Conservation (phyloP, 148 eudicot species). For the Arctostaphylos glauca region DNA sequence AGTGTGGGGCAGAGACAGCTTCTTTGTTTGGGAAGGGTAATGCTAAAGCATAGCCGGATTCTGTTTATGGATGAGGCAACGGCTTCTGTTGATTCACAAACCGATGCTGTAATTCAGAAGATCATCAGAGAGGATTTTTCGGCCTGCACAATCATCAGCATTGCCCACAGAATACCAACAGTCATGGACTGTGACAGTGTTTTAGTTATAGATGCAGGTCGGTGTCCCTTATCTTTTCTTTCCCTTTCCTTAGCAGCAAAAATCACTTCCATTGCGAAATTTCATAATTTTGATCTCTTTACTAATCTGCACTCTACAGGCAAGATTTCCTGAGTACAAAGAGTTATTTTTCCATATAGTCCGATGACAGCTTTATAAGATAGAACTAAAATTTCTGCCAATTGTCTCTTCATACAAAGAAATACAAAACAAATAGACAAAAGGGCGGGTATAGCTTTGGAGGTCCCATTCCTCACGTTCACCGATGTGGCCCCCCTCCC, state of each 20-base stretch:
- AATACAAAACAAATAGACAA: no score
- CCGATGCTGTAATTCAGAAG: constrained; percentile 84
- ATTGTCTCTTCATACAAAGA: no score
- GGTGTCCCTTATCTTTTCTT: not conserved
- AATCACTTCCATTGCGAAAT: not conserved
- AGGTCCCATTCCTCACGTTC: no score
- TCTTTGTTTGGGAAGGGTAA: constrained; percentile 83
- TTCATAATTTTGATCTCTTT: not conserved
- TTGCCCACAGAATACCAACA: constrained; percentile 96
- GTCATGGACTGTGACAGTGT: constrained; percentile 97
- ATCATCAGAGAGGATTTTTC: constrained; percentile 90
- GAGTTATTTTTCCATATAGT: no score
- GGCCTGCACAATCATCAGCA: constrained; percentile 84
- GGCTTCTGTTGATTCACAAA: constrained; percentile 96
- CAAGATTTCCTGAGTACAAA: not conserved
- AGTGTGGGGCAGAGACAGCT: constrained; percentile 97
- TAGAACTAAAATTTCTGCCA: no score
- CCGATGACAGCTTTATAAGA: no score
- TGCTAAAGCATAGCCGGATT: constrained; percentile 77
- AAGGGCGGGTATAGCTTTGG: no score
- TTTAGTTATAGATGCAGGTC: constrained; percentile 88
- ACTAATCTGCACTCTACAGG: not conserved
- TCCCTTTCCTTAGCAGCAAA: not conserved
- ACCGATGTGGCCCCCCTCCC: no score
- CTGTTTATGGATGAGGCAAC: constrained; percentile 98